Percentiles rank a stretch among this genome's conserved stretches.
Evolutionary conservation across 352 stramenopile genomes (phyloP).

Genomic region (Phytopythium oedochilum): DNA sequence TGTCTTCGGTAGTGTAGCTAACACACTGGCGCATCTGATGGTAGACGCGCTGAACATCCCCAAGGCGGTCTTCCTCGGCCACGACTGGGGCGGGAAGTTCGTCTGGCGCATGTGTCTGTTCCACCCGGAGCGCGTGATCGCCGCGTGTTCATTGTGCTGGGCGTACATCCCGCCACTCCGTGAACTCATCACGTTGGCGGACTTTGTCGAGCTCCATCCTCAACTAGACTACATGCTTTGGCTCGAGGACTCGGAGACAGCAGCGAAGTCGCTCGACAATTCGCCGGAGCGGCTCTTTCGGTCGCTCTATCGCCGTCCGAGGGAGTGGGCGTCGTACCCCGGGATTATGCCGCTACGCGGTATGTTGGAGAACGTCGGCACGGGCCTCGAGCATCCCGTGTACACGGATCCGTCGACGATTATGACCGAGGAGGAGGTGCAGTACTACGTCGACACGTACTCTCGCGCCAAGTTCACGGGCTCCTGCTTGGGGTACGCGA

Average conservation of each 20-base stretch:
- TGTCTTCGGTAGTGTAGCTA: too few relatives aligned
- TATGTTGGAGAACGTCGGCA: conserved; percentile 16
- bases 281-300: conserved; percentile 28
- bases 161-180: conserved; percentile 36
- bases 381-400: conserved; percentile 18
- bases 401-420: conserved; percentile 34
- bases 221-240: conserved; percentile 38
- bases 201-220: conserved; percentile 17
- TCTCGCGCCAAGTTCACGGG: conserved; percentile 29
- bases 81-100: conserved; percentile 54
- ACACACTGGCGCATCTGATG: too few relatives aligned
- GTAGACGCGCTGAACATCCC: conserved; percentile 48
- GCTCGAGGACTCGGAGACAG: conserved; percentile 24
- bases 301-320: conserved; percentile 26
- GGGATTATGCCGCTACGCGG: conserved; percentile 17
- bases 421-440: conserved; percentile 34
- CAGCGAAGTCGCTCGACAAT: conserved; percentile 27
- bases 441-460: conserved; percentile 44
- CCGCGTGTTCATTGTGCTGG: conserved; percentile 49
- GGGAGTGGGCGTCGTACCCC: conserved; percentile 12
- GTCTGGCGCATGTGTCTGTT: conserved; percentile 57
- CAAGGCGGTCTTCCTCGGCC: conserved; percentile 41
- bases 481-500: conserved; percentile 32
- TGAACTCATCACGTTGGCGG: conserved; percentile 30
- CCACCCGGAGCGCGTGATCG: conserved; percentile 47